A percentile compares a stretch with the other conserved stretches of the same genome.
Conservation (phyloP, 257 asterid species). For the Linaria vulgaris region DNA sequence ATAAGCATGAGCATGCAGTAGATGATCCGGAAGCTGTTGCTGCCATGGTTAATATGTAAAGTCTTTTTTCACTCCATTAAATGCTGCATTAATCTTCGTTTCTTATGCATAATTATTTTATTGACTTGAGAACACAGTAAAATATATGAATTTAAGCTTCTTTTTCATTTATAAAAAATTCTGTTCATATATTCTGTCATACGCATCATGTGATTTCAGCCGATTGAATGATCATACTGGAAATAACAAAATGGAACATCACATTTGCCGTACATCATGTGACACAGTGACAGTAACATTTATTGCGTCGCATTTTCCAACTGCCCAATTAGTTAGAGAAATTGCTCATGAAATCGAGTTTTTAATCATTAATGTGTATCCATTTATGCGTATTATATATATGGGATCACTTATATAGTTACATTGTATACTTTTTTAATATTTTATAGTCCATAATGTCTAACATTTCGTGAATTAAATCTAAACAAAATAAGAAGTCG, state of each 20-base stretch:
- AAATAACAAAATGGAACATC: constrained; percentile 22
- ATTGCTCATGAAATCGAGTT: not conserved
- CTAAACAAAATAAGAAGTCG: too few relatives aligned
- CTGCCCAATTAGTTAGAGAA: constrained; percentile 20
- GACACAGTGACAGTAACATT: constrained; percentile 2
- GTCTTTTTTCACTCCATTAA: not conserved
- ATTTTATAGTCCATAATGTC: too few relatives aligned
- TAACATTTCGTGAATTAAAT: too few relatives aligned
- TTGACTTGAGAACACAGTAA: too few relatives aligned
- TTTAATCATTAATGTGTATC: too few relatives aligned
- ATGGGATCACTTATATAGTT: too few relatives aligned
- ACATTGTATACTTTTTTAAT: too few relatives aligned
- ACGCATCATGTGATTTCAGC: constrained; percentile 30
- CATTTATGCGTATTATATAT: too few relatives aligned
- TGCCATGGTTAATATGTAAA: constrained; percentile 67
- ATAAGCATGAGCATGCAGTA: constrained; percentile 50
- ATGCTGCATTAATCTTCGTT: not conserved
- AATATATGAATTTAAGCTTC: not conserved
- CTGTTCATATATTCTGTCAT: constrained; percentile 7
- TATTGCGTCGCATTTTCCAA: constrained; percentile 29
- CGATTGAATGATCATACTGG: constrained; percentile 28
- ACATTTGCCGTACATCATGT: constrained; percentile 34
- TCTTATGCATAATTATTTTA: not conserved
- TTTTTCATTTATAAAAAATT: not conserved
- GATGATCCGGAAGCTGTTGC: constrained; percentile 77